Base-by-base conservation (phyloP, 1,139 yeast species). In the Candida sojae region DNA sequence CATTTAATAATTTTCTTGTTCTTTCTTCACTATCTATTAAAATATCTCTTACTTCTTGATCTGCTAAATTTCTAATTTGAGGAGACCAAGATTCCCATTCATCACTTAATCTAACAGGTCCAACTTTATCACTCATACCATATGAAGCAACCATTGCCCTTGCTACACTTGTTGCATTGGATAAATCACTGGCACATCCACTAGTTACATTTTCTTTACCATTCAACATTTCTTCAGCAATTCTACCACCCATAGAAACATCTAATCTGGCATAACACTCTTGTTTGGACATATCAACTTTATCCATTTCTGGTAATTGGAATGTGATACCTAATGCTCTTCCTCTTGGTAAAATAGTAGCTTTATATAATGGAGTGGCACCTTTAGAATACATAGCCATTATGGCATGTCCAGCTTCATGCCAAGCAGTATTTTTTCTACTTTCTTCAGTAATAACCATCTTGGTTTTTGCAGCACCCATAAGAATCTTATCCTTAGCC, bases 391-490 rank as follows among this genome's bases (percentile, higher is more conserved):
- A 93, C 82, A 93, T 80, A 5, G 99, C 98, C 89, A 92, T 90
- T 51, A 93, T 89, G 4, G 99, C 99, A 70, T 93, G 99, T 2
- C 99, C 99, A 8, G 99, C 99, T 72, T 93, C 99, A 70, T 93
- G 99, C 67, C 85, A 95, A 2, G 99, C 99, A 17, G 99, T 95
- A 58, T 93, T 92, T 58, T 81, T 83, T 67, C 98, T 83, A 0
- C 96, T 82, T 57, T 93, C 97, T 66, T 93, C 97, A 26, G 99
- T 92, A 70, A 93, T 82, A 45, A 93, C 97, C 98, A 92, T 92
- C 45, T 96, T 89, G 70, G 89, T 89, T 66, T 96, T 87, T 55
- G 96, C 99, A 33, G 98, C 99, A 46, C 99, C 99, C 88, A 95
- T 84, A 61, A 95, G 75, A 51, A 95, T 93, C 71, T 93, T 93